phyloP scores from a whole-genome alignment of 225 moss, liverwort and hornwort genomes.

The Pseudisothecium myosuroides region DNA sequence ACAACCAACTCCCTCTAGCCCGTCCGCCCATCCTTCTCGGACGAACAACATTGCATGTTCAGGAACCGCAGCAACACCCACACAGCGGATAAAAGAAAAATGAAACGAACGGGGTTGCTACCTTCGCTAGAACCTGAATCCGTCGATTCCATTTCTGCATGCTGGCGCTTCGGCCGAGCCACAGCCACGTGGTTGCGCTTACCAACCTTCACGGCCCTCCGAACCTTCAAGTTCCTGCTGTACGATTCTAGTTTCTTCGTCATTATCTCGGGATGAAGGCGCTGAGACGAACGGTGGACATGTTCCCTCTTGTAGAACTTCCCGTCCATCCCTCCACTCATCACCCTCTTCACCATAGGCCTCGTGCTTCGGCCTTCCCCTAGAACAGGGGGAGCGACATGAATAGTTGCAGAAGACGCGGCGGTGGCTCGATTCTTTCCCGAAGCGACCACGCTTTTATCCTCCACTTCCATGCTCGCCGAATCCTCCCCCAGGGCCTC shows the following conservation, averaged over 20 bases:
- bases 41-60: background rate
- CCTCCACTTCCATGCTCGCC: slow-evolving; percentile 54
- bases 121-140: slow-evolving; percentile 72
- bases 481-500: slow-evolving; percentile 50
- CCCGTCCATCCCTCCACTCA: slow-evolving; percentile 57
- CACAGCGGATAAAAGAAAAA: background rate
- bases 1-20: background rate
- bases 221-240: slow-evolving; percentile 71
- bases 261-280: slow-evolving; percentile 53
- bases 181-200: slow-evolving; percentile 74
- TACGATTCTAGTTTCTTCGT: slow-evolving; percentile 63
- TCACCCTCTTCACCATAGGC: slow-evolving; percentile 54
- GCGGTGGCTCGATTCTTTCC: slow-evolving; percentile 21
- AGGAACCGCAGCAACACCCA: background rate
- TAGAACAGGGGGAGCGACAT: slow-evolving; percentile 8
- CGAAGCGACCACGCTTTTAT: slow-evolving; percentile 30
- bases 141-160: slow-evolving; percentile 71
- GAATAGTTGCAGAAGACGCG: slow-evolving; percentile 22
- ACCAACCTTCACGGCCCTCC: slow-evolving; percentile 81
- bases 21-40: background rate
- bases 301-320: slow-evolving; percentile 47
- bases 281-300: slow-evolving; percentile 52
- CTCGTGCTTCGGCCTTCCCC: slow-evolving; percentile 39
- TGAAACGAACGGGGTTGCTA: background rate
- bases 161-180: slow-evolving; percentile 71